A percentile compares a stretch with the other conserved stretches of the same genome.
These are phyloP conservation scores for Trichophyton equinum DNA, from an alignment of 2,329 filamentous ascomycete species.

Conservation along the genomic window DNA sequence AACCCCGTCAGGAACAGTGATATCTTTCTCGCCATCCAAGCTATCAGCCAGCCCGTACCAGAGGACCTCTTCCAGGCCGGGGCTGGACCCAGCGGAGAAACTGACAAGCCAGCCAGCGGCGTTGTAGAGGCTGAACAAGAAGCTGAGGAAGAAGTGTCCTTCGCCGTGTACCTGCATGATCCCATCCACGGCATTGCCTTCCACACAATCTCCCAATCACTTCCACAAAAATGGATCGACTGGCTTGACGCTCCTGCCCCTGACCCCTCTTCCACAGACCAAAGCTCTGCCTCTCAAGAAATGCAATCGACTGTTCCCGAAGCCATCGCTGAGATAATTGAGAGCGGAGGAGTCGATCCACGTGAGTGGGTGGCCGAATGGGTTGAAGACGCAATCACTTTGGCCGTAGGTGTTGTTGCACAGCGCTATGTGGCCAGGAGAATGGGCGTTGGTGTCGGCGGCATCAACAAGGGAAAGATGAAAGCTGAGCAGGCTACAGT, in stretches of 20 bases:
- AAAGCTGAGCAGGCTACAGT: conserved; percentile 41
- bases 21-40: conserved; percentile 91
- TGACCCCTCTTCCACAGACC: conserved; percentile 24
- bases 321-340: conserved; percentile 75
- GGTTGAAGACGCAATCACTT: conserved; percentile 73
- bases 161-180: conserved; percentile 69
- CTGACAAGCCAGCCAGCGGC: conserved; percentile 18
- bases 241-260: conserved; percentile 68
- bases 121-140: conserved; percentile 27
- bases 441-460: conserved; percentile 91
- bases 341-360: conserved; percentile 65
- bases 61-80: conserved; percentile 53
- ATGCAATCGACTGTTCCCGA: conserved; percentile 43
- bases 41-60: conserved; percentile 55
- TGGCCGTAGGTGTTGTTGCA: conserved; percentile 73
- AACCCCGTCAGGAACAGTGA: conserved; percentile 89
- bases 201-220: conserved; percentile 64
- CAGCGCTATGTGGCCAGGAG: conserved; percentile 88
- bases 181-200: conserved; percentile 87
- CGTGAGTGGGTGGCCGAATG: conserved; percentile 96
- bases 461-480: conserved; percentile 44
- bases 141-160: conserved; percentile 51
- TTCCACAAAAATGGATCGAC: conserved; percentile 74
- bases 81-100: conserved; percentile 29
- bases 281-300: conserved; percentile 15